Conservation (phyloP, 768 basidiomycete genomes). For the Macrocybe gigantea region DNA sequence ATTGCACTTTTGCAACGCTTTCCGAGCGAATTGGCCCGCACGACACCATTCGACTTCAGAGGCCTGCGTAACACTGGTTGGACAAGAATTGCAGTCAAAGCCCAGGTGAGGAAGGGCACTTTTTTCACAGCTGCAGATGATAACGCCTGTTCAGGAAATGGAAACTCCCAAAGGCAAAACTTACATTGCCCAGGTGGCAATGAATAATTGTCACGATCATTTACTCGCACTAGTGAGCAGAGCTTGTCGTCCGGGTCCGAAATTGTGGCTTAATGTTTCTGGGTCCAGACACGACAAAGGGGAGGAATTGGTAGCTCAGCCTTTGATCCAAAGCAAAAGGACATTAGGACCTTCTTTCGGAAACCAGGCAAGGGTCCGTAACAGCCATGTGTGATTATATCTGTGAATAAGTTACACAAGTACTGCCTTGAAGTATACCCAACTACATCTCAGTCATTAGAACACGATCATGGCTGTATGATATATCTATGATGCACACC, state of each 20-base stretch:
- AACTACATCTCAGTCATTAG: not conserved
- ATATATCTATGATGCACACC: not conserved
- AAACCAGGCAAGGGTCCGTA: conserved; percentile 15
- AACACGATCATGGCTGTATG: too few species aligned
- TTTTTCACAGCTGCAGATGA: too few species aligned
- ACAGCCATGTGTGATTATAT: not conserved
- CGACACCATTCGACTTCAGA: conserved; percentile 25
- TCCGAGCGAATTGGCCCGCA: conserved; percentile 15
- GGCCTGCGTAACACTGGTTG: conserved; percentile 69
- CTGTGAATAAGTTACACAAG: conserved; percentile 1
- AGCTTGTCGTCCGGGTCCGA: not conserved
- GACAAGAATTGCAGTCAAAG: conserved; percentile 47
- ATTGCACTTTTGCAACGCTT: conserved; percentile 41
- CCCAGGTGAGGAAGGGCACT: conserved; percentile 18
- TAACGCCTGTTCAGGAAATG: not conserved
- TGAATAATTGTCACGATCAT: conserved; percentile 54
- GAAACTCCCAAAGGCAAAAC: conserved; percentile 16
- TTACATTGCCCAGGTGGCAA: conserved; percentile 38
- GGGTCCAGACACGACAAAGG: conserved; percentile 47
- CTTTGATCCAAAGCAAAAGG: conserved; percentile 69
- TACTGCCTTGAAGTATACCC: conserved; percentile 3
- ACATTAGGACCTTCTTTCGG: conserved; percentile 71
- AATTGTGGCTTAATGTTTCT: not conserved
- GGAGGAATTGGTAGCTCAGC: conserved; percentile 71
- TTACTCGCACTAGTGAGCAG: conserved; percentile 47